Conservation (phyloP, 192 early-diverging fungal genomes). For the Backusella liffmaniae region DNA sequence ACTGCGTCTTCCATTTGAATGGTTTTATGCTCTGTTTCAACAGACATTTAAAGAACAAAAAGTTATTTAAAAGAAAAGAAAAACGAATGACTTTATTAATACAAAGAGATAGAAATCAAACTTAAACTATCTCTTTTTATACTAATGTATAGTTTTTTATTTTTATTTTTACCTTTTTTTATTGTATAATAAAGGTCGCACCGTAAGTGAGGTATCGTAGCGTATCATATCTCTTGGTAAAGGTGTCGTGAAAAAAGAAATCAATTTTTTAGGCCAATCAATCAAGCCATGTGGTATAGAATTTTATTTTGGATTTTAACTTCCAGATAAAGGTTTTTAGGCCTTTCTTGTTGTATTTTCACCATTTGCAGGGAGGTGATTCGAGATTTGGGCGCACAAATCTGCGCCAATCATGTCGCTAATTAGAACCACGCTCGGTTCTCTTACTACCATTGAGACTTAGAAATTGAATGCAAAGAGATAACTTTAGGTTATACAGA, state of each 20-base stretch:
- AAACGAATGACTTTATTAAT: not conserved
- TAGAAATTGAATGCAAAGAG: not conserved
- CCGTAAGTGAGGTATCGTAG: not conserved
- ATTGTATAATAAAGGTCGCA: not conserved
- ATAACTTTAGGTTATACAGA: slow-evolving; percentile 1
- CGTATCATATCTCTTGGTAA: not conserved
- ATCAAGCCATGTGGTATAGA: not conserved
- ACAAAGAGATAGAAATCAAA: not conserved
- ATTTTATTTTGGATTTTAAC: slow-evolving; percentile 1
- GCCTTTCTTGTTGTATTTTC: not conserved
- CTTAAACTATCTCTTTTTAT: not conserved
- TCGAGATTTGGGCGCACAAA: not conserved
- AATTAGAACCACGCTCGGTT: not conserved
- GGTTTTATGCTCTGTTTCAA: not conserved
- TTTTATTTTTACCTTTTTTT: not conserved
- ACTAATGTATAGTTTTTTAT: not conserved
- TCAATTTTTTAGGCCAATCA: slow-evolving; percentile 5
- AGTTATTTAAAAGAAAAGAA: not conserved
- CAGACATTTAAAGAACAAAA: not conserved
- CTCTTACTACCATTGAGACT: not conserved
- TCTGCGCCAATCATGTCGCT: not conserved
- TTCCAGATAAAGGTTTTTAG: slow-evolving; percentile 6
- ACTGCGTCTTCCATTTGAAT: not conserved
- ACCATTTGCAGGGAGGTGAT: not conserved
- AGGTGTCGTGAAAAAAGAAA: slow-evolving; percentile 5